A percentile compares a stretch with the other conserved stretches of the same genome.
phyloP scores from a whole-genome alignment of 345 rosid species.

The Populus simonii region DNA sequence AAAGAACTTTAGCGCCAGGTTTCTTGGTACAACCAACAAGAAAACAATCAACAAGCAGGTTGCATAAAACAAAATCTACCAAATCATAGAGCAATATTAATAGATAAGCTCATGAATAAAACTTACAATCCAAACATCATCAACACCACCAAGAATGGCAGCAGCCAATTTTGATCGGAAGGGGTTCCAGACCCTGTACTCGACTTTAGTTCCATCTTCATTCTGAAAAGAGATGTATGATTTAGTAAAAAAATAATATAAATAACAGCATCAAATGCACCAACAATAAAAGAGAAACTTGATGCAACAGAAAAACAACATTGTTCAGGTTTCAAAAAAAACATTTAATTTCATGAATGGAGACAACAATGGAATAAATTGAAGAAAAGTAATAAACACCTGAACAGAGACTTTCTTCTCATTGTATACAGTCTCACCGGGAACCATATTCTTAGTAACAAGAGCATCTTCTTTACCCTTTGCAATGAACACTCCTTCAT shows the following conservation, averaged over 20 bases:
- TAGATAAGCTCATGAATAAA: neutral
- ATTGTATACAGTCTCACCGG: slow-evolving; percentile 92
- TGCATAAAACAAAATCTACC: neutral
- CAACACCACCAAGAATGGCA: slow-evolving; percentile 97
- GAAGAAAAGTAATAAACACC: slow-evolving; percentile 28
- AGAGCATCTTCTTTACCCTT: slow-evolving; percentile 95
- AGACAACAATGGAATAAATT: neutral
- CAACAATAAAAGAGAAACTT: neutral
- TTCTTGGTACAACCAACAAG: slow-evolving; percentile 38
- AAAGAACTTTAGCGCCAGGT: slow-evolving; percentile 95
- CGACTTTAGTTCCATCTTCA: slow-evolving; percentile 90
- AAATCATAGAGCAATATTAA: neutral
- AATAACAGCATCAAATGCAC: neutral
- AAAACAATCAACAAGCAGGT: neutral
- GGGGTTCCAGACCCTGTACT: slow-evolving; percentile 96
- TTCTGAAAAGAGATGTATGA: slow-evolving; percentile 32
- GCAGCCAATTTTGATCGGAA: slow-evolving; percentile 96
- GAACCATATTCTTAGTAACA: slow-evolving; percentile 84
- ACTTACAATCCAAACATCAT: slow-evolving; percentile 89
- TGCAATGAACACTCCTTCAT: slow-evolving; percentile 77
- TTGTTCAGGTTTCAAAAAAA: neutral
- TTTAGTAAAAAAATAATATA: neutral
- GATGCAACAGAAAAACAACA: neutral
- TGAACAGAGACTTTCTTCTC: slow-evolving; percentile 88
- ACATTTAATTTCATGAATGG: neutral